Evolutionary conservation across 2,329 filamentous ascomycete species (phyloP), one percentile per base, ranked within the genome.

Genomic region (Cercospora zeina): DNA sequence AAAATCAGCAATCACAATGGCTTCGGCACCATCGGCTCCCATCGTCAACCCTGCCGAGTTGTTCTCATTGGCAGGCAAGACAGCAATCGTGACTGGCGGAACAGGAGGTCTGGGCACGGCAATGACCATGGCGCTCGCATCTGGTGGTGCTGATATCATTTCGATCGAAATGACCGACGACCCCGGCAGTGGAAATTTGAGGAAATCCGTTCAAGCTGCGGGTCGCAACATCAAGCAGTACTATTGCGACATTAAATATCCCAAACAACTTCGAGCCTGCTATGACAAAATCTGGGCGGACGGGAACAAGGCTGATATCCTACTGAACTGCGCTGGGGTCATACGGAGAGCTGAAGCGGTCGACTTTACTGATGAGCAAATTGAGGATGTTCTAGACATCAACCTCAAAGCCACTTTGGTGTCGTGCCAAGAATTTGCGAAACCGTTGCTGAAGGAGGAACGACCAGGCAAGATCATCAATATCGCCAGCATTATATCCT

Each of bases 81-180:
- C 61, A 2, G 67, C 67, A 11, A 66, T 69, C 14, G 65, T 69
- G 1, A 69, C 67, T 2, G 68, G 68, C 49, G 65, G 63, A 14
- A 66, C 65, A 16, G 65, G 67, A 14, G 67, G 67, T 19, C 61
- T 69, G 10, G 66, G 66, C 24, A 64, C 60, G 49, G 66, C 63
- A 21, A 80, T 79, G 77, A 76, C 77, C 19, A 65, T 78, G 14
- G 65, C 64, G 21, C 63, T 70, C 4, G 67, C 65, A 16, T 64
- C 64, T 13, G 68, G 58, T 8, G 65, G 68, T 27, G 68, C 68
- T 16, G 62, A 67, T 51, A 67, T 80, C 56, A 64, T 80, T 34
- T 68, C 66, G 10, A 67, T 69, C 59, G 65, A 69, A 34, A 31
- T 68, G 4, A 54, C 60, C 5, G 51, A 62, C 19, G 66, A 68